Evolutionary conservation across 495 filamentous ascomycete genomes (phyloP).

Genomic region (Tuber borchii): DNA sequence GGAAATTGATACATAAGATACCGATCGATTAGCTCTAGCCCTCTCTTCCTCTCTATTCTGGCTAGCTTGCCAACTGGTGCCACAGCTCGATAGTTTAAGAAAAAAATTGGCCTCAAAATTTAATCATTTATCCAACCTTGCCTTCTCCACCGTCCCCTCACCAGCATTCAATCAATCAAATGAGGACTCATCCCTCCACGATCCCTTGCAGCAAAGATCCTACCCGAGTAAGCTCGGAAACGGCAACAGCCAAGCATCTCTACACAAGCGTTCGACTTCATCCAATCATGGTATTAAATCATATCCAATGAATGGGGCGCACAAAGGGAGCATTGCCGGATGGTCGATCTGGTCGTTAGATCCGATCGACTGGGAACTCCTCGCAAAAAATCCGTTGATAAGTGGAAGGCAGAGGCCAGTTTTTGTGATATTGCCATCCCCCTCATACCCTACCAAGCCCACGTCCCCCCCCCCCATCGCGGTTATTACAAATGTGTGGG

Average conservation of each 20-base stretch:
- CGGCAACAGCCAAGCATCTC: neutral
- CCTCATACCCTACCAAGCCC: neutral
- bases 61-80: neutral
- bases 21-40: neutral
- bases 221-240: neutral
- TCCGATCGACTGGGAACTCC: neutral
- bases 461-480: neutral
- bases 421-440: constrained; percentile 1
- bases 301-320: neutral
- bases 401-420: neutral
- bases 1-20: neutral
- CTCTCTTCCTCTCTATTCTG: neutral
- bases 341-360: constrained; percentile 1
- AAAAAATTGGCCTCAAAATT: neutral
- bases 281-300: neutral
- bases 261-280: neutral
- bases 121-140: neutral
- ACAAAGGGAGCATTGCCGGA: neutral
- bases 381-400: neutral
- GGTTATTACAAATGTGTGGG: neutral
- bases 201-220: neutral
- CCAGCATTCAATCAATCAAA: neutral
- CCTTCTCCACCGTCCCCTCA: neutral
- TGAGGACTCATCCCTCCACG: neutral
- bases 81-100: neutral